Evolutionary conservation across 345 rosid genomes (phyloP).

Genomic region (Theobroma cacao): DNA sequence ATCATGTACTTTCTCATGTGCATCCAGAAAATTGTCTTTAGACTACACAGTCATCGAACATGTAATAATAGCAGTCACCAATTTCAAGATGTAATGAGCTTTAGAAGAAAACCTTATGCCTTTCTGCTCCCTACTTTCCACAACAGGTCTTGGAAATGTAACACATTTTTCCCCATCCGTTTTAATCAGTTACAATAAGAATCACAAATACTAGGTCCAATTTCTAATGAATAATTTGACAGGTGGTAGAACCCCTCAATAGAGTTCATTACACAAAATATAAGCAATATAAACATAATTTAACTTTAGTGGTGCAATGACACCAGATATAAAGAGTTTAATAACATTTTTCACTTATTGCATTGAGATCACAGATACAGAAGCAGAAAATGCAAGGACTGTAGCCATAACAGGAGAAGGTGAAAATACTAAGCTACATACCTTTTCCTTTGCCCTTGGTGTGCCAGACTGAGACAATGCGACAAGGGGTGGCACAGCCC

Average conservation of each 20-base stretch:
- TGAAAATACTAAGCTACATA: conserved; percentile 20
- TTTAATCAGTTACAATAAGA: not conserved
- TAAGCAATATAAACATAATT: not conserved
- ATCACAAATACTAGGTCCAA: not conserved
- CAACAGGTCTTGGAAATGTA: not conserved
- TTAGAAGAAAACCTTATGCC: not conserved
- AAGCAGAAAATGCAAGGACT: not conserved
- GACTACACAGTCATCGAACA: not conserved
- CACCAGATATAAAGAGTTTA: not conserved
- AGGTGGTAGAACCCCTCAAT: not conserved
- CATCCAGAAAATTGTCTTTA: not conserved
- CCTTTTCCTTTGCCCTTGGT: conserved; percentile 96
- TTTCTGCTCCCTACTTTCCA: not conserved
- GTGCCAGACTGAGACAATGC: conserved; percentile 92
- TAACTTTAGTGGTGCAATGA: not conserved
- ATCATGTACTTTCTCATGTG: conserved; percentile 20
- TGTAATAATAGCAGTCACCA: not conserved
- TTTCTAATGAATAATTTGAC: not conserved
- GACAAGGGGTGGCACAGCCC: conserved; percentile 94
- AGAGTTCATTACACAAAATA: not conserved
- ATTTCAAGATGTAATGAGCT: not conserved
- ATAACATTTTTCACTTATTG: not conserved
- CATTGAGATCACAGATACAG: not conserved
- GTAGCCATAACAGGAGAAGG: not conserved
- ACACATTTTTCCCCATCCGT: not conserved